phyloP scores from a whole-genome alignment of 345 rosid genomes.

The Citrus maxima region DNA sequence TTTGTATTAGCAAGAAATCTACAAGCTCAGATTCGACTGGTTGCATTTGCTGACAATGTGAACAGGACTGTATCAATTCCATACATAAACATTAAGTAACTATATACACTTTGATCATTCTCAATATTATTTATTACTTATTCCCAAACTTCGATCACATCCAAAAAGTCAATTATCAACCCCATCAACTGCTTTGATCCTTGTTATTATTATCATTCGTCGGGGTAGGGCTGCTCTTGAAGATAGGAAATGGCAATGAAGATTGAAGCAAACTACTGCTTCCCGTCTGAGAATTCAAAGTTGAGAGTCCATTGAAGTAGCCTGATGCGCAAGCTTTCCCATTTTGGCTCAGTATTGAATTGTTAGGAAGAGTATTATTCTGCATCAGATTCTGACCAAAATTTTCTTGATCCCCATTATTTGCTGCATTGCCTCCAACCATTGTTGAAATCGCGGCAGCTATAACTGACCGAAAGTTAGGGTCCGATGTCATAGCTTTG shows the following conservation, averaged over 20 bases:
- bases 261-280: slow-evolving; percentile 22
- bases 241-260: slow-evolving; percentile 44
- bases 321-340: slow-evolving; percentile 48
- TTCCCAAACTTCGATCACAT: neutral
- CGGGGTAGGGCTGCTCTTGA: slow-evolving; percentile 29
- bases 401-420: slow-evolving; percentile 13
- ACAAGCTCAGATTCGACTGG: neutral
- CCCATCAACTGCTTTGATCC: slow-evolving; percentile 38
- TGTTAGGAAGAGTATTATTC: slow-evolving; percentile 4
- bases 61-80: neutral
- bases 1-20: neutral
- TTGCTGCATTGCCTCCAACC: slow-evolving; percentile 40
- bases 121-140: neutral
- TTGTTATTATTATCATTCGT: slow-evolving; percentile 26
- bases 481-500: slow-evolving; percentile 61
- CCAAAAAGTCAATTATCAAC: neutral
- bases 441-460: slow-evolving; percentile 72
- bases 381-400: slow-evolving; percentile 10
- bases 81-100: neutral
- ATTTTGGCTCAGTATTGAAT: slow-evolving; percentile 15
- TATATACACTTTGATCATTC: slow-evolving; percentile 8
- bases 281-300: slow-evolving; percentile 32
- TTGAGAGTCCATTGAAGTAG: slow-evolving; percentile 43
- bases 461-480: slow-evolving; percentile 58
- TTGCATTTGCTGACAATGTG: neutral